phyloP scores from a whole-genome alignment of 2,329 filamentous ascomycete genomes.

The Fusarium buxicola region DNA sequence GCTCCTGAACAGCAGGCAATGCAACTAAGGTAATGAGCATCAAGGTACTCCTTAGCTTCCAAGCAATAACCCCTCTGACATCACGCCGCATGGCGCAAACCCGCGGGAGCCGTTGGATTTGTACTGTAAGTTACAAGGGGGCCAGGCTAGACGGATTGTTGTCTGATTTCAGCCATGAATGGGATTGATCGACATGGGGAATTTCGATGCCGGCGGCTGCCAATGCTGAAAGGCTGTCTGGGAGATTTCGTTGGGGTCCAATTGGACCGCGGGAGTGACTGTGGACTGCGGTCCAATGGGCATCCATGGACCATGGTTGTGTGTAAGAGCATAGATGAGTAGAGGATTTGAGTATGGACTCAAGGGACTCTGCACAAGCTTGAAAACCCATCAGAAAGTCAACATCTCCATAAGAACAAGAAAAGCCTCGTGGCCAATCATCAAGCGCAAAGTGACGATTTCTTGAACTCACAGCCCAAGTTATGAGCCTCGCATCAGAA shows the following conservation, averaged over 20 bases:
- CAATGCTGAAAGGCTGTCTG: conserved; percentile 18
- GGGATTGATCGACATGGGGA: not conserved
- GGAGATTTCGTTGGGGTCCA: conserved; percentile 13
- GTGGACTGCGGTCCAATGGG: not conserved
- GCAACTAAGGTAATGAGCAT: too few species aligned
- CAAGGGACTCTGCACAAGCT: not conserved
- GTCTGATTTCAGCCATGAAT: not conserved
- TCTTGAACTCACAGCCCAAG: conserved; percentile 9
- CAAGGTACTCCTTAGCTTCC: not conserved
- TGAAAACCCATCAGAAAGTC: not conserved
- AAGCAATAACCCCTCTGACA: conserved; percentile 24
- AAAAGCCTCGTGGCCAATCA: conserved; percentile 1
- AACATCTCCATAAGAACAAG: not conserved
- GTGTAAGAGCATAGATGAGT: not conserved
- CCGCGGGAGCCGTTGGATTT: not conserved
- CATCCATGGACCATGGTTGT: conserved; percentile 1
- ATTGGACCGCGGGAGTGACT: conserved; percentile 7
- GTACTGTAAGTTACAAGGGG: too few species aligned
- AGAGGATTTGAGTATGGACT: not conserved
- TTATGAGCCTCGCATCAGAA: not conserved
- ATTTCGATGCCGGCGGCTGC: not conserved
- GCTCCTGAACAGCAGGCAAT: too few species aligned
- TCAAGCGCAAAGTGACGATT: conserved; percentile 5
- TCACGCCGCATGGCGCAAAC: conserved; percentile 18
- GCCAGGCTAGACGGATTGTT: not conserved